These are phyloP conservation scores for Ganoderma lucidum DNA, from an alignment of 1,284 basidiomycete species.

Conservation along the genomic window DNA sequence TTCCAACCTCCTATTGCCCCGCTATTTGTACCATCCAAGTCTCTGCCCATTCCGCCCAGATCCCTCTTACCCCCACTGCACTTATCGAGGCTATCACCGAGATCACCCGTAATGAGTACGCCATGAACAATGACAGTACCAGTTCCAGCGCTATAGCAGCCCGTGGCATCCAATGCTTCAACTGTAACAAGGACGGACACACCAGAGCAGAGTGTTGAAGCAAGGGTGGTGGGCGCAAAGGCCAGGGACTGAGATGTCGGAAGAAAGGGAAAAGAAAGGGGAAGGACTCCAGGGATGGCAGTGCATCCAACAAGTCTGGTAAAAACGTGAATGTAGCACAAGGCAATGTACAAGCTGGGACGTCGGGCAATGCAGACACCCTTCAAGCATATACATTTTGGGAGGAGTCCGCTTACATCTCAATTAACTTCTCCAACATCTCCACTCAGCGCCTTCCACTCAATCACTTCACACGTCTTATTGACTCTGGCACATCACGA, in stretches of 20 bases:
- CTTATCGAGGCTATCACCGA: slow-evolving; percentile 21
- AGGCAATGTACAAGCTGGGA: no score
- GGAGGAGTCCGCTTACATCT: slow-evolving; percentile 20
- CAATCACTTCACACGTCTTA: slow-evolving; percentile 14
- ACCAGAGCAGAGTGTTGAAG: slow-evolving; percentile 29
- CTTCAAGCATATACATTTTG: slow-evolving; percentile 15
- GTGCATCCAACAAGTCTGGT: no score
- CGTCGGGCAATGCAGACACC: no score
- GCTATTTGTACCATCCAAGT: slow-evolving; percentile 15
- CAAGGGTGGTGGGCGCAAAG: slow-evolving; percentile 26
- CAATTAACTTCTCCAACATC: slow-evolving; percentile 23
- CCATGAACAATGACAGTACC: slow-evolving; percentile 8
- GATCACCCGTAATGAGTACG: slow-evolving; percentile 22
- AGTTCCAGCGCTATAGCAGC: slow-evolving; percentile 14
- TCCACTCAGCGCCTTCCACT: slow-evolving; percentile 2
- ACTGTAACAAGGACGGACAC: slow-evolving; percentile 31
- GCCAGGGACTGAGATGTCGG: not conserved
- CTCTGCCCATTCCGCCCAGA: slow-evolving; percentile 13
- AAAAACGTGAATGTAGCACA: no score
- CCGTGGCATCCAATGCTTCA: slow-evolving; percentile 19
- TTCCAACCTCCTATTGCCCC: slow-evolving; percentile 18
- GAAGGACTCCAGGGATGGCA: no score
- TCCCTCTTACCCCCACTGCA: slow-evolving; percentile 8
- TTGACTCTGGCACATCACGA: slow-evolving; percentile 18
- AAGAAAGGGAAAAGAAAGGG: slow-evolving; percentile 27